Evolutionary conservation across 306 rosid genomes (phyloP).

Genomic region (Cicer cuneatum): DNA sequence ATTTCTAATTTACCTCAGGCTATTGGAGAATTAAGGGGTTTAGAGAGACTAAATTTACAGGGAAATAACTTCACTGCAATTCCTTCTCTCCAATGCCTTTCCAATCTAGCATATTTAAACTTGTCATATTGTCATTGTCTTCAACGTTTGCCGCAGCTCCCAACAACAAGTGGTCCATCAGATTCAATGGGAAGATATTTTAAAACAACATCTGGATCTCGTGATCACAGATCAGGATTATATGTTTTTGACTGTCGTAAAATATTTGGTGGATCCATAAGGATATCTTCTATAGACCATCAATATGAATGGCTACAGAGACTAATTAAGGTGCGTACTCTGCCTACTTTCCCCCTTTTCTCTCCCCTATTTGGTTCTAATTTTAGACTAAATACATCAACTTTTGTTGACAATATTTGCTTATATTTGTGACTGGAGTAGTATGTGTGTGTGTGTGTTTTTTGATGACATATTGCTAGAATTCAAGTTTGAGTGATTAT

Average conservation of each 20-base stretch:
- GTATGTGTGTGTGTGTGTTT: background rate
- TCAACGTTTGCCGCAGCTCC: background rate
- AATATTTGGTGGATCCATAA: no score
- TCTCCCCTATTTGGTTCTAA: no score
- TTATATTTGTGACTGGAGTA: no score
- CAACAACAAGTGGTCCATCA: background rate
- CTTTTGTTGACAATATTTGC: no score
- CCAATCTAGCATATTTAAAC: background rate
- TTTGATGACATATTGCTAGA: background rate
- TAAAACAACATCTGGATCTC: background rate
- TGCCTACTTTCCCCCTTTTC: no score
- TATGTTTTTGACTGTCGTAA: no score
- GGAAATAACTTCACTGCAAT: background rate
- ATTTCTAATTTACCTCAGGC: background rate
- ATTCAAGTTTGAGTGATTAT: background rate
- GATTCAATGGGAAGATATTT: background rate
- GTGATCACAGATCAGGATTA: no score
- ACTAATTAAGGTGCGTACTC: background rate
- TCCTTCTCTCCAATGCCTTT: background rate
- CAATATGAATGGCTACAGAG: background rate
- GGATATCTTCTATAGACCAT: no score
- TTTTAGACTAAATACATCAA: no score
- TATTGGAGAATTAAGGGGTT: constrained; percentile 12
- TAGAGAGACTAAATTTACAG: constrained; percentile 15
- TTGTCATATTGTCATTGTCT: background rate